Evolutionary conservation across 441 rosid genomes (phyloP).

Genomic region (Pelargonium hybrid): DNA sequence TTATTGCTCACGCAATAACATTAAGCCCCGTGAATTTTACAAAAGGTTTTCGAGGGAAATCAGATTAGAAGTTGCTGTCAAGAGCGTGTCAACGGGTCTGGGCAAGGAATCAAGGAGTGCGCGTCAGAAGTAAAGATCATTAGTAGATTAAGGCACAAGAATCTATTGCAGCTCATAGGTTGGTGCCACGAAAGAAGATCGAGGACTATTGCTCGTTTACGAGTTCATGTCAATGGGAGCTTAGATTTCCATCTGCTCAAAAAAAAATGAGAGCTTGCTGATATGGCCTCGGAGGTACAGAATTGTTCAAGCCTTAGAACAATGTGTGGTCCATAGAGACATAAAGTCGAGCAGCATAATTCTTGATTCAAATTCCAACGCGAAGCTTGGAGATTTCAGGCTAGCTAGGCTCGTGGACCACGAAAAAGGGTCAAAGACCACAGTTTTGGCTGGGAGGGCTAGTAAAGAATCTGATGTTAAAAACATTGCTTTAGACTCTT

Average conservation of each 20-base stretch:
- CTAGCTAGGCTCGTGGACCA: slow-evolving; percentile 27
- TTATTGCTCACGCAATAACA: no score
- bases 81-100: slow-evolving; percentile 33
- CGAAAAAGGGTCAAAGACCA: slow-evolving; percentile 2
- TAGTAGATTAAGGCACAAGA: slow-evolving; percentile 35
- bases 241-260: slow-evolving; percentile 30
- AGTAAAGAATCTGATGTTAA: not conserved
- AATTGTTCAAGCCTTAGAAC: slow-evolving; percentile 26
- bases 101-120: slow-evolving; percentile 33
- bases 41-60: slow-evolving; percentile 26
- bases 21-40: slow-evolving; percentile 20
- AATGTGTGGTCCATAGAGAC: slow-evolving; percentile 34
- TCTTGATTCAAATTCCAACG: slow-evolving; percentile 31
- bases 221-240: slow-evolving; percentile 44
- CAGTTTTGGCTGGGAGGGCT: slow-evolving; percentile 16
- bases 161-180: slow-evolving; percentile 36
- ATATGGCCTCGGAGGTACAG: slow-evolving; percentile 23
- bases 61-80: slow-evolving; percentile 26
- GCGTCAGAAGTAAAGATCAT: slow-evolving; percentile 37
- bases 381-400: slow-evolving; percentile 31
- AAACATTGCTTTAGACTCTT: not conserved
- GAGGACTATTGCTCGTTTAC: slow-evolving; percentile 31
- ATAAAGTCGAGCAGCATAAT: slow-evolving; percentile 30
- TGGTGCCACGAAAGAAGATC: slow-evolving; percentile 37
- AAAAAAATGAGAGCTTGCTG: slow-evolving; percentile 13